These are phyloP conservation scores for Podaxis mareebaensis DNA, from an alignment of 768 basidiomycete genomes.

Conservation along the genomic window DNA sequence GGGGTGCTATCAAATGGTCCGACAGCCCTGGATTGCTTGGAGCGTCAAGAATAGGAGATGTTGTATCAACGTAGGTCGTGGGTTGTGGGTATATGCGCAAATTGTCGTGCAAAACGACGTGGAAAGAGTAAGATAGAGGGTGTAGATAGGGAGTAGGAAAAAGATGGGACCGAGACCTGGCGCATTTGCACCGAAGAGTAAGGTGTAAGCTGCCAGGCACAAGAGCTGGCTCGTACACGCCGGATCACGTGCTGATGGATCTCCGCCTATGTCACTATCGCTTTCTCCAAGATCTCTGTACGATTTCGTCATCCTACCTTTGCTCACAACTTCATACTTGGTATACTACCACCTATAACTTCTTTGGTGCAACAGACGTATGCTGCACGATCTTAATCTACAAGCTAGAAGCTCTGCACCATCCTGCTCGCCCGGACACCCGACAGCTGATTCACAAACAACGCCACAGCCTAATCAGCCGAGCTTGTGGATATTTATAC, in stretches of 20 bases:
- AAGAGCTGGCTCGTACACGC: conserved; percentile 10
- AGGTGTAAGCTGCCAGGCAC: conserved; percentile 17
- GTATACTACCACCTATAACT: background rate
- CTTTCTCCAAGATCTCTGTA: background rate
- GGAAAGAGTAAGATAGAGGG: background rate
- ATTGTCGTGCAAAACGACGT: background rate
- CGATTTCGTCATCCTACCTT: background rate
- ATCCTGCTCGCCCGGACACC: background rate
- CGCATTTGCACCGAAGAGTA: conserved; percentile 17
- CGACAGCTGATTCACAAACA: conserved; percentile 1
- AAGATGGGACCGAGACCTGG: conserved; percentile 12
- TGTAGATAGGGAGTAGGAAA: conserved; percentile 15
- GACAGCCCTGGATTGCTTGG: background rate
- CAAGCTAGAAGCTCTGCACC: background rate
- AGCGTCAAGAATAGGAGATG: background rate
- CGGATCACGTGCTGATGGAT: conserved; percentile 15
- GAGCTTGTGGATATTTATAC: conserved; percentile 6
- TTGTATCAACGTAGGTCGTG: background rate
- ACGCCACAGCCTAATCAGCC: conserved; percentile 5
- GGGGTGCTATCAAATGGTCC: background rate
- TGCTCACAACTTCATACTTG: background rate
- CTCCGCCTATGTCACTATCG: background rate
- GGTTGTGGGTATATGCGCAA: background rate
- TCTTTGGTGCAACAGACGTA: background rate
- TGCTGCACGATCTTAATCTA: background rate